phyloP scores from a whole-genome alignment of 2,329 filamentous ascomycete species.

The Talaromyces islandicus region DNA sequence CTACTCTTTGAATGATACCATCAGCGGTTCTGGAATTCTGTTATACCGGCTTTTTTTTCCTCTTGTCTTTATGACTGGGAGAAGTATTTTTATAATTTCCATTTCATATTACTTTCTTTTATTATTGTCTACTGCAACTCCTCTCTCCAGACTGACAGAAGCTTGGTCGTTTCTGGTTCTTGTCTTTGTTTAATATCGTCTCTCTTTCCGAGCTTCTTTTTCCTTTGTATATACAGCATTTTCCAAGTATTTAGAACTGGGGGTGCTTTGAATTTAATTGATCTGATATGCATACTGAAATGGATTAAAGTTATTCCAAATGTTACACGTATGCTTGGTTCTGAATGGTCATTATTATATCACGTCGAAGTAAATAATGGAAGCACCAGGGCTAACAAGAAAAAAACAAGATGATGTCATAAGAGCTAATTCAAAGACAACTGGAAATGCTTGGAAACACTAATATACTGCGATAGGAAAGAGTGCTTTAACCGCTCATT shows the following conservation, averaged over 20 bases:
- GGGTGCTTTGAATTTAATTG: background rate
- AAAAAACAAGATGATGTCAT: background rate
- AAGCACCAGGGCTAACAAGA: background rate
- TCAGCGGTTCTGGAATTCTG: slow-evolving; percentile 9
- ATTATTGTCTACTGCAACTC: background rate
- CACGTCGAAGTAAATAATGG: background rate
- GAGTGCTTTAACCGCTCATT: background rate
- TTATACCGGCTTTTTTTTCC: slow-evolving; percentile 2
- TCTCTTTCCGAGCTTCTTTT: background rate
- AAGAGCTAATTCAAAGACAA: background rate
- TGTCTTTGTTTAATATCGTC: slow-evolving; percentile 21
- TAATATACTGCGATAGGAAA: background rate
- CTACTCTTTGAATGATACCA: slow-evolving; percentile 10
- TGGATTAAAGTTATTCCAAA: background rate
- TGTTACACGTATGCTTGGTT: too few relatives aligned
- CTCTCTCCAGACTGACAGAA: slow-evolving; percentile 4
- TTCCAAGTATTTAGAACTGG: background rate
- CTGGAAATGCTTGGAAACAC: background rate
- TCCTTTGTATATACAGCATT: background rate
- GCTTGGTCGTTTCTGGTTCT: background rate
- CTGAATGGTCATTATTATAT: background rate
- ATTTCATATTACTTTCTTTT: background rate
- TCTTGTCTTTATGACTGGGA: slow-evolving; percentile 7
- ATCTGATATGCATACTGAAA: background rate
- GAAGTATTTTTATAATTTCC: slow-evolving; percentile 1